Base-by-base conservation (phyloP, 345 rosid genomes). In the Ceriops zippeliana region DNA sequence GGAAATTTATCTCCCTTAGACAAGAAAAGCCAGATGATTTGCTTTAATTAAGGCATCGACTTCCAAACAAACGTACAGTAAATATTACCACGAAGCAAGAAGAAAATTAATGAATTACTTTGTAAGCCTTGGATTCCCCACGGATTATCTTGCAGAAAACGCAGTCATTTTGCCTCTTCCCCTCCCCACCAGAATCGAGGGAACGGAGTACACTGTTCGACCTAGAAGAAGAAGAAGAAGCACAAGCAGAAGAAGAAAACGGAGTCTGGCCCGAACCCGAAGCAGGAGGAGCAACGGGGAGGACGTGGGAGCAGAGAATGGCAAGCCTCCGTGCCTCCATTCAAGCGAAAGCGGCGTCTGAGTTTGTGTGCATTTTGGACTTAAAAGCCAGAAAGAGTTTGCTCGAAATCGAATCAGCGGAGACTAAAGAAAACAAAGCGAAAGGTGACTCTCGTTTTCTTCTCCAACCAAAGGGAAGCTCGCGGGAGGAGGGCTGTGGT, bases 121-220 rank as follows among this genome's bases (percentile, higher is more conserved):
- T 90, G 68, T 87, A 70, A 68, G 90, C 85, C 3, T 92, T 89
- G 27, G 92, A 82, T 64, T 90, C 86, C 42, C 97, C 98, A 30
- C 86, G 89, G 60, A 86, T 71, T 58, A 93, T 87, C 82, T 81
- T 72, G 69, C 98, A 93, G 76, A 93, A 93, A 75, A 93, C 96
- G 76, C 98, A 90, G 80, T 76, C 86, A 42, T 82, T 72, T 62
- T 42, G 68, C 5, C n/a, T 49, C 52, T 34, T 63, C 6, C 49
- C 58, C 38, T 68, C 26, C 11, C 63, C 67, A 19, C 35, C 37
- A 61, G 70, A n/a, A 53, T 19, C 78, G 63, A 17, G 49, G 49
- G 17, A 42, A 15, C 19, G 17, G 17, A 2, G 69, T 56, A 73
- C 75, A 37, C 20, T 54, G 51, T 66, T 6, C 2, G 78, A 67